Conservation (phyloP, 2,329 filamentous ascomycete species). For the Diaporthe capsici region DNA sequence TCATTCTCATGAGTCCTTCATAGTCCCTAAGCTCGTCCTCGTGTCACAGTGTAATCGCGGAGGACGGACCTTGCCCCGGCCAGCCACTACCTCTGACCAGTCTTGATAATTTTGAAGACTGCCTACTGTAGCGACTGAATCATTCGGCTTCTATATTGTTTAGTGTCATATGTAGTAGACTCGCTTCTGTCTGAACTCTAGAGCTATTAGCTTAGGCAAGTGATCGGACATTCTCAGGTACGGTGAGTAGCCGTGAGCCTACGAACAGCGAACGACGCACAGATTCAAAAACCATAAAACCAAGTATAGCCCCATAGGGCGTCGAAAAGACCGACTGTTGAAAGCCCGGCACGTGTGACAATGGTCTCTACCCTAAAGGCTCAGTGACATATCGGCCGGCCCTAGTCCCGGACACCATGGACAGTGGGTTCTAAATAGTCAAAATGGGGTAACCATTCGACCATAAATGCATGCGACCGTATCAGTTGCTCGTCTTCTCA, state of each 20-base stretch:
- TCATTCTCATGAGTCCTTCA: neutral
- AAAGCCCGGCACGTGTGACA: neutral
- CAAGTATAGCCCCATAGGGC: neutral
- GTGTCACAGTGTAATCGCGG: neutral
- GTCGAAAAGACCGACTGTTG: neutral
- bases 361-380: neutral
- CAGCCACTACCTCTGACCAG: neutral
- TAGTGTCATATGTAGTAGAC: neutral
- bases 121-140: neutral
- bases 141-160: neutral
- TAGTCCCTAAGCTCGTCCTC: neutral
- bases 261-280: neutral
- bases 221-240: neutral
- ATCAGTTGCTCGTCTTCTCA: neutral
- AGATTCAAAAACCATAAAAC: neutral
- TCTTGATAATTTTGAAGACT: neutral
- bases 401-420: neutral
- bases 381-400: neutral
- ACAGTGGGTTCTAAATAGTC: no score
- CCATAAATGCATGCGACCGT: no score
- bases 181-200: no score
- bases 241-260: neutral
- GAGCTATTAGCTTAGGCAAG: neutral
- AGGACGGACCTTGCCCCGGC: neutral
- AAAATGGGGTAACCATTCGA: neutral